Evolutionary conservation across 306 rosid genomes (phyloP), one percentile per base, ranked within the genome.

Genomic region (Dryas alaskensis): DNA sequence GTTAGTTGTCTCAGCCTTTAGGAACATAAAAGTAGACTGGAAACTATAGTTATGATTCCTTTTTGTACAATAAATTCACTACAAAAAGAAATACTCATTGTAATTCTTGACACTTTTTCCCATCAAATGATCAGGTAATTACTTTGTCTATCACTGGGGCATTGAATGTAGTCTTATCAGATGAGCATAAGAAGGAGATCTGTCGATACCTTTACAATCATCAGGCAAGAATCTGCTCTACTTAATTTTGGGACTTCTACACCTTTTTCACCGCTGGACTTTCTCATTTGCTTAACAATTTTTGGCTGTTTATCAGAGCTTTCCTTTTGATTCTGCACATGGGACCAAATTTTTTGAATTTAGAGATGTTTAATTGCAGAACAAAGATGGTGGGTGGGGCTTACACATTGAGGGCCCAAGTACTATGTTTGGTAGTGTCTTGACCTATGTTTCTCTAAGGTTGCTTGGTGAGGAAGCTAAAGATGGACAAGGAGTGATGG

Each of bases 341-440:
- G 25, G 48, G 25, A 37, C 3, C 10, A 6, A 40, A 16, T 42
- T 68, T 17, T 79, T 44, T 39, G 73, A 60, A 83, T 64, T 65
- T 52, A 44, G 65, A 57, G 46, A 47, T 64, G 58, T 77, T 75
- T 75, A 55, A 79, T 61, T 83, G 79, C 84, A 92, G 97, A 93
- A 90, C 79, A 77, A 76, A 83, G 98, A 93, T 79, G 98, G 98
- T 75, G 98, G 98, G n/a, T 93, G 96, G 97, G 97, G 97, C 45
- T 79, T 93, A 79, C 90, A 90, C 81, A 89, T 93, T 61, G 96
- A 85, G 85, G 96, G 97, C 58, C 90, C 95, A 44, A 93, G 98
- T 86, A 89, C 97, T 71, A 93, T 93, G 98, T 85, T 93, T 81
- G 97, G 98, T 52, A 84, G 90, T 10, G 93, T 87, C 75, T 76